Evolutionary conservation across 768 basidiomycete species (phyloP).

Genomic region (Termitomyces sp.): DNA sequence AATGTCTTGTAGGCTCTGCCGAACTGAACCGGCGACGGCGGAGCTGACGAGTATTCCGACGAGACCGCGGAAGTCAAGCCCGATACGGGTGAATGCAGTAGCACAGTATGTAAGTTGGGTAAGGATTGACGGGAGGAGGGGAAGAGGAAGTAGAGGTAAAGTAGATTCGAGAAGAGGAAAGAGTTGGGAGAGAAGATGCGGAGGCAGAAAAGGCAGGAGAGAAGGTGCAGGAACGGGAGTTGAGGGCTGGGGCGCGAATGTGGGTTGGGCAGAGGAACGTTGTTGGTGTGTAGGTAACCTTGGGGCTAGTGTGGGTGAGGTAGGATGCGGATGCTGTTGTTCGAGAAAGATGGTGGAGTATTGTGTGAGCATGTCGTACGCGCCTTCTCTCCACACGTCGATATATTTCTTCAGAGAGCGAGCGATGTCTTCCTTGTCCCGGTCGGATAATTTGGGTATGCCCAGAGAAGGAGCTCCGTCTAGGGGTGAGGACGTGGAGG

Average conservation of each 20-base stretch:
- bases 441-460: conserved; percentile 21
- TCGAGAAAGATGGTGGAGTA: conserved; percentile 88
- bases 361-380: conserved; percentile 89
- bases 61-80: conserved; percentile 78
- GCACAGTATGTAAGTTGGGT: conserved; percentile 95
- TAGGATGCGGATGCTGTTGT: conserved; percentile 28
- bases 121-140: conserved; percentile 75
- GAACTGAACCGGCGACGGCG: conserved; percentile 56
- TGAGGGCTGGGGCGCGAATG: neutral
- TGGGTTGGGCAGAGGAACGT: conserved; percentile 1
- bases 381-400: conserved; percentile 87
- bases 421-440: conserved; percentile 66
- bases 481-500: conserved; percentile 40
- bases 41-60: conserved; percentile 61
- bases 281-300: conserved; percentile 9
- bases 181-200: conserved; percentile 59
- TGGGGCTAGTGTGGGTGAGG: conserved; percentile 8
- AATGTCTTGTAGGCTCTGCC: conserved; percentile 36
- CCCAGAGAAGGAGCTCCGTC: conserved; percentile 27
- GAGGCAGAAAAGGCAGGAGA: conserved; percentile 61
- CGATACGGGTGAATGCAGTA: conserved; percentile 85
- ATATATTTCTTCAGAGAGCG: conserved; percentile 82
- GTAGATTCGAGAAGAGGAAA: conserved; percentile 58
- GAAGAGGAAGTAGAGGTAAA: conserved; percentile 55
- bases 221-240: conserved; percentile 22